Conservation (phyloP, 208 protist species). For the Hexamita inflata region DNA sequence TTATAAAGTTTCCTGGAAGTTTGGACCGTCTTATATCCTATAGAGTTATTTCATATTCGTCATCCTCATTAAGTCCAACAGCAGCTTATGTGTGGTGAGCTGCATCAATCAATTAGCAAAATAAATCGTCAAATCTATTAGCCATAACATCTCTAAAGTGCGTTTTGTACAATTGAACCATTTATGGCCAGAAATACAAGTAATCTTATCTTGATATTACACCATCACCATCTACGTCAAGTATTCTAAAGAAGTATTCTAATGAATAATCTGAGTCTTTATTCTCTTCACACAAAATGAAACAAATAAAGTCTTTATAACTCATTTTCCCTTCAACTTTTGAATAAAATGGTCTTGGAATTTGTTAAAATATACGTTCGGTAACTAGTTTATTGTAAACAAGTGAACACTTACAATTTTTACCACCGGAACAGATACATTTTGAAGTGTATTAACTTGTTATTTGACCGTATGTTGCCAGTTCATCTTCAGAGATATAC, state of each 20-base stretch:
- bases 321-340: slow-evolving; percentile 8
- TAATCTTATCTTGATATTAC: slow-evolving; percentile 28
- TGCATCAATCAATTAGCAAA: slow-evolving; percentile 32
- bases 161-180: neutral
- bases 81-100: neutral
- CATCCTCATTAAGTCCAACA: neutral
- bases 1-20: slow-evolving; percentile 14
- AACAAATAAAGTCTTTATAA: slow-evolving; percentile 36
- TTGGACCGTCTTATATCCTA: slow-evolving; percentile 3
- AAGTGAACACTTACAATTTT: neutral
- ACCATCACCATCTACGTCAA: slow-evolving; percentile 41
- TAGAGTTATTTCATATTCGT: neutral
- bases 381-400: neutral
- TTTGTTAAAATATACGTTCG: slow-evolving; percentile 1
- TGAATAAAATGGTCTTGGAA: slow-evolving; percentile 8
- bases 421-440: neutral
- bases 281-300: slow-evolving; percentile 42
- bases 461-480: slow-evolving; percentile 2
- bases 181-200: slow-evolving; percentile 34
- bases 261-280: slow-evolving; percentile 22
- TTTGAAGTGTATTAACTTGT: neutral
- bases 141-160: slow-evolving; percentile 11
- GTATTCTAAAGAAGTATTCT: slow-evolving; percentile 38
- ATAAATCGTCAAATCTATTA: slow-evolving; percentile 15
- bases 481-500: slow-evolving; percentile 19